phyloP scores from a whole-genome alignment of 2,329 filamentous ascomycete genomes.

The Alternaria ventricosa region DNA sequence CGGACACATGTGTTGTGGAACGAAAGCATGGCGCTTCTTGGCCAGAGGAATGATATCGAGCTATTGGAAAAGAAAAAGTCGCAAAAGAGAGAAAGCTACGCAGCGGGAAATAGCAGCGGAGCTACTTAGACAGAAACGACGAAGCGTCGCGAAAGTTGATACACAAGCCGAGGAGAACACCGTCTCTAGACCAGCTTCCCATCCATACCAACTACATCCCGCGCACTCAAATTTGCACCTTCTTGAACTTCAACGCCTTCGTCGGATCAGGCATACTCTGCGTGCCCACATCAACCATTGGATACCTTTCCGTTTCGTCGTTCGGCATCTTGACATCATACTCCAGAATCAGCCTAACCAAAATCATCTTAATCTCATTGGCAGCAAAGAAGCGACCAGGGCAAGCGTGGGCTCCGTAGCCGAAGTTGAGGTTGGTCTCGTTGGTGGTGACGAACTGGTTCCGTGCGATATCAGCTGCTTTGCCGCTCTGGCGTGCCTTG shows the following conservation, averaged over 20 bases:
- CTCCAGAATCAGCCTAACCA: constrained; percentile 21
- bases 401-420: constrained; percentile 42
- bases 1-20: background rate
- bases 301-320: background rate
- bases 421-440: constrained; percentile 33
- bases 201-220: background rate
- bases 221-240: constrained; percentile 12
- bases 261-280: constrained; percentile 15
- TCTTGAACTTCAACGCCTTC: constrained; percentile 28
- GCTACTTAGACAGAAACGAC: background rate
- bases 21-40: background rate
- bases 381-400: constrained; percentile 44
- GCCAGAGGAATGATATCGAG: background rate
- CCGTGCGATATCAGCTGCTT: constrained; percentile 30
- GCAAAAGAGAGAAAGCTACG: background rate
- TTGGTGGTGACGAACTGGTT: constrained; percentile 43
- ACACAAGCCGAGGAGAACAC: background rate
- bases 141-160: background rate
- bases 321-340: background rate
- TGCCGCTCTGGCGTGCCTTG: constrained; percentile 36
- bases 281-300: constrained; percentile 21
- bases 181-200: background rate
- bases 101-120: too few relatives aligned
- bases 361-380: constrained; percentile 45
- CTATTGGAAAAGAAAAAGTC: background rate